Base-by-base conservation (phyloP, 257 asterid genomes). In the Oldenlandia corymbosa region DNA sequence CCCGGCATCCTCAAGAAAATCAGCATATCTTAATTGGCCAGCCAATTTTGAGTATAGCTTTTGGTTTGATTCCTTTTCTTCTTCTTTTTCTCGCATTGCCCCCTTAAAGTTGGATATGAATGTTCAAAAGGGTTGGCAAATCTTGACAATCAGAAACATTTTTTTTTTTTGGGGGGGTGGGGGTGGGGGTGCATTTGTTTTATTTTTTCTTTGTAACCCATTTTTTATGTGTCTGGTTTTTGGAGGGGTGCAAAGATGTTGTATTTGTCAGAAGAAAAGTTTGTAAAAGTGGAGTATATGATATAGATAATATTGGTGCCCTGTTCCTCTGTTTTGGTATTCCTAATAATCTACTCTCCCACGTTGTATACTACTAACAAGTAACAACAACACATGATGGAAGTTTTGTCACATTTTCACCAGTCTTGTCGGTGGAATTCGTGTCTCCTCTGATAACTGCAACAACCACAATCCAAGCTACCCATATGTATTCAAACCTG, bases 91-190 rank as follows among this genome's bases (percentile, higher is more conserved):
- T n/a, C n/a, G n/a, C n/a, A n/a, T n/a, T n/a, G n/a, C n/a, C 55
- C 30, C 51, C 65, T 24, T 59, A 24, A 59, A 68, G 53, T 58
- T 13, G 54, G 61, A 20, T 14, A n/a, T 23, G n/a, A n/a, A n/a
- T n/a, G n/a, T n/a, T n/a, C n/a, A n/a, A n/a, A n/a, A n/a, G n/a
- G 66, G 57, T 47, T 39, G 42, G 46, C 43, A 20, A 51, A 57
- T 57, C 20, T 46, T 53, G 6, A 24, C 16, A 47, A n/a, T 12
- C 57, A 47, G 32, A 49, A 46, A 63, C 59, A 63, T 48, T 24
- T 23, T 21, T n/a, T n/a, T n/a, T n/a, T n/a, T n/a, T n/a, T n/a
- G n/a, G n/a, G n/a, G n/a, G n/a, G n/a, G n/a, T n/a, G n/a, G n/a
- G n/a, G n/a, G n/a, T n/a, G n/a, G n/a, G n/a, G n/a, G n/a, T n/a